phyloP scores from a whole-genome alignment of 257 asterid genomes.

The Solanum commersonii region DNA sequence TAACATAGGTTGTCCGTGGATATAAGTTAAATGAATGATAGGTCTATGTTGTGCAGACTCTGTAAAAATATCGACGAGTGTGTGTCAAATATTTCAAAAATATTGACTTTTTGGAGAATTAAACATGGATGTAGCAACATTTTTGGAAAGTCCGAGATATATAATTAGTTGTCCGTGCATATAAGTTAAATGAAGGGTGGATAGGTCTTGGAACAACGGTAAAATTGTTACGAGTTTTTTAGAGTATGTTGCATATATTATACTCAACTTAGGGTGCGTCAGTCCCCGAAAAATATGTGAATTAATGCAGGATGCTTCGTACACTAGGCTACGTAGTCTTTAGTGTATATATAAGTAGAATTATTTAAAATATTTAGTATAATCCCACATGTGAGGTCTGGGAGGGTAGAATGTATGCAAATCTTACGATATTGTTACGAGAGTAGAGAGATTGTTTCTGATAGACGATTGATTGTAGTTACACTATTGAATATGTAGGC shows the following conservation, averaged over 20 bases:
- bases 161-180: background rate
- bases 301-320: too few species aligned
- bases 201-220: background rate
- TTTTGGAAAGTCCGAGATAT: background rate
- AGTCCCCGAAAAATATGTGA: too few species aligned
- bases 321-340: background rate
- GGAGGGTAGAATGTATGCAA: background rate
- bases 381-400: background rate
- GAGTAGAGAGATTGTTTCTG: background rate
- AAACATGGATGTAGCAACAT: background rate
- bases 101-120: background rate
- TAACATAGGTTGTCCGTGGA: background rate
- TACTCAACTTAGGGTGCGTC: background rate
- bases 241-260: background rate
- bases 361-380: too few species aligned
- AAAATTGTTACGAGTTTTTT: background rate
- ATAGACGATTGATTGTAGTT: background rate
- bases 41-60: background rate
- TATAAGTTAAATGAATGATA: background rate
- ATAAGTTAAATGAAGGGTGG: background rate
- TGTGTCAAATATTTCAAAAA: background rate
- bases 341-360: background rate
- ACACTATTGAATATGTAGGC: constrained; percentile 21
- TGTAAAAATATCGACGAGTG: background rate
- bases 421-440: background rate